These are phyloP conservation scores for Chlamydomonas sp. DNA, from an alignment of 139 green algal genomes.

Conservation along the genomic window DNA sequence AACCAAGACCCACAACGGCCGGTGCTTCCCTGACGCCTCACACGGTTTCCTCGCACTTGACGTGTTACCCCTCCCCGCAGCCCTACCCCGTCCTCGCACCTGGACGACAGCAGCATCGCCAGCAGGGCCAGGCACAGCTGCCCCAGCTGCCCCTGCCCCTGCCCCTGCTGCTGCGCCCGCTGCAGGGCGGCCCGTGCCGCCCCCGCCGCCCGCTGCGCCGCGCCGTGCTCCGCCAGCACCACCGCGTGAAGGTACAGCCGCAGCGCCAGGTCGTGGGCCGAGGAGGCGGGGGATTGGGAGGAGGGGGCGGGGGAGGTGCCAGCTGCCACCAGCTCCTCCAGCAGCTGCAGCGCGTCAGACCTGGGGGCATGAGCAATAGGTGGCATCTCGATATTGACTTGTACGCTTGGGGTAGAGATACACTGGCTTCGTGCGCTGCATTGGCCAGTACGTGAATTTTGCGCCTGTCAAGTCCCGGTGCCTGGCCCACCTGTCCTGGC, in stretches of 20 bases:
- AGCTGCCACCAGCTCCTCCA: not conserved
- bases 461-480: too few relatives aligned
- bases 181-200: not conserved
- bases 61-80: not conserved
- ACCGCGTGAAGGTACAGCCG: slow-evolving; percentile 32
- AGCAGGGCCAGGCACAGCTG: slow-evolving; percentile 32
- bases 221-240: slow-evolving; percentile 38
- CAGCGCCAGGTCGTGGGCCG: not conserved
- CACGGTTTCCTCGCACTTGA: not conserved
- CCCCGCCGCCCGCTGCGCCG: not conserved
- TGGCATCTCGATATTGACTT: too few relatives aligned
- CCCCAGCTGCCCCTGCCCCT: slow-evolving; percentile 18
- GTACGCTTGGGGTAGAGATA: too few relatives aligned
- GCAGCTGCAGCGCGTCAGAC: slow-evolving; percentile 11
- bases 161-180: slow-evolving; percentile 3
- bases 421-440: too few relatives aligned
- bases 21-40: not conserved
- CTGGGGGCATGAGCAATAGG: not conserved
- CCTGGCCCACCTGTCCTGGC: slow-evolving; percentile 16
- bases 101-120: slow-evolving; percentile 20
- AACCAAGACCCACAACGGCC: too few relatives aligned
- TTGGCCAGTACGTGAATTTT: too few relatives aligned
- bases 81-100: not conserved
- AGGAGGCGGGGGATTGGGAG: not conserved
- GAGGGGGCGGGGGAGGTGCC: not conserved